phyloP scores from a whole-genome alignment of 805 yeast genomes.

The Yamadazyma philogaea region DNA sequence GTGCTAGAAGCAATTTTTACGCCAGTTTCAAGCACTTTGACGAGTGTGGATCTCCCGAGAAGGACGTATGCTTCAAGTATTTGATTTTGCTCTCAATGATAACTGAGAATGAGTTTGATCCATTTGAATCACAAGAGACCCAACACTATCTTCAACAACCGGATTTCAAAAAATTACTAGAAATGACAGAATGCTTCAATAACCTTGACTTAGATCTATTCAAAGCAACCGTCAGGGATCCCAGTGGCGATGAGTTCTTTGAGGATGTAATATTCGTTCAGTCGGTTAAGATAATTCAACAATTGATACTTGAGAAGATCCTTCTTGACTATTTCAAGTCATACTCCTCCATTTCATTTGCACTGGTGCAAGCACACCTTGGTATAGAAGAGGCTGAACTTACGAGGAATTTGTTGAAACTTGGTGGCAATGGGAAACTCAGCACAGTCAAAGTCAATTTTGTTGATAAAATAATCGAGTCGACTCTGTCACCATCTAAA shows the following conservation, averaged over 20 bases:
- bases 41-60: constrained; percentile 43
- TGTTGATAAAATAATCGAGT: constrained; percentile 15
- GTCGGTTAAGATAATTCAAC: constrained; percentile 25
- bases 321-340: constrained; percentile 29
- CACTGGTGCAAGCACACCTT: constrained; percentile 22
- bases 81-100: constrained; percentile 60
- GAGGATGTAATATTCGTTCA: constrained; percentile 28
- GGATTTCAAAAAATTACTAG: constrained; percentile 28
- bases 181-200: constrained; percentile 30
- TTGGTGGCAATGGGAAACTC: constrained; percentile 30
- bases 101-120: constrained; percentile 63
- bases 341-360: constrained; percentile 28
- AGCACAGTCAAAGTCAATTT: constrained; percentile 29
- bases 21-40: constrained; percentile 44
- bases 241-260: constrained; percentile 23
- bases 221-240: constrained; percentile 5
- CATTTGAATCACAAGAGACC: constrained; percentile 72
- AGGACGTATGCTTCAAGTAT: constrained; percentile 57
- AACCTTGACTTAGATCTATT: constrained; percentile 24
- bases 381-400: constrained; percentile 20
- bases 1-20: constrained; percentile 62
- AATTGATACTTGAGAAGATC: constrained; percentile 31
- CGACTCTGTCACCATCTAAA: constrained; percentile 3
- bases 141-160: constrained; percentile 42
- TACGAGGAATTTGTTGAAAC: constrained; percentile 25